These are phyloP conservation scores for Aureobasidium namibiae DNA, from an alignment of 2,329 filamentous ascomycete genomes.

Conservation along the genomic window DNA sequence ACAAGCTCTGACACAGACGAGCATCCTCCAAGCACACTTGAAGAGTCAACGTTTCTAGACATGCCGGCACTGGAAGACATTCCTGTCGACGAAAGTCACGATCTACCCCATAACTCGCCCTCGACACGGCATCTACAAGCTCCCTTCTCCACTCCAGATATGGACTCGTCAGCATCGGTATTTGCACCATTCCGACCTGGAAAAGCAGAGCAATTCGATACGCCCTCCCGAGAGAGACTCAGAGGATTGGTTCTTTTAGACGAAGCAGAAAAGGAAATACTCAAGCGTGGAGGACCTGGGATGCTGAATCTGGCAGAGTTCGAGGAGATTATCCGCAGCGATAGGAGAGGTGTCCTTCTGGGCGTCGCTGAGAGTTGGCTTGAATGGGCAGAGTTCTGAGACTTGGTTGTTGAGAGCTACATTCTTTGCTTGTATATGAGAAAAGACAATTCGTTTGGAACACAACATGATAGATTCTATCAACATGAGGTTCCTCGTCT, in stretches of 20 bases:
- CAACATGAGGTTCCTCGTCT: no score
- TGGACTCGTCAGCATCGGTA: background rate
- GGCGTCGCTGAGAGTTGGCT: slow-evolving; percentile 88
- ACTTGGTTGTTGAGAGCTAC: background rate
- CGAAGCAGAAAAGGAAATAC: slow-evolving; percentile 59
- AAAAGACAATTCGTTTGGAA: background rate
- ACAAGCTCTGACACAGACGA: background rate
- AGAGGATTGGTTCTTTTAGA: slow-evolving; percentile 46
- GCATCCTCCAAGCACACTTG: background rate
- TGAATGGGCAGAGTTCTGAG: slow-evolving; percentile 57
- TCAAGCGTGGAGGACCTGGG: slow-evolving; percentile 67
- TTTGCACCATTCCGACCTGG: background rate
- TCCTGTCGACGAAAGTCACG: background rate
- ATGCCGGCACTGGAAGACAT: background rate
- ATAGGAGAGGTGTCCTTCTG: slow-evolving; percentile 49
- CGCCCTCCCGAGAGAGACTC: slow-evolving; percentile 29
- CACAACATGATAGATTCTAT: no score
- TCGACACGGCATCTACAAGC: background rate
- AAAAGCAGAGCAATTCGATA: background rate
- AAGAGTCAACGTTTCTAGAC: background rate
- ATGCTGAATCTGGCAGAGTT: slow-evolving; percentile 74
- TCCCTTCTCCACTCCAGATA: slow-evolving; percentile 2
- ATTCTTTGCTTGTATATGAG: background rate
- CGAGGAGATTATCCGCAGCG: slow-evolving; percentile 59
- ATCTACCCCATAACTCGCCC: background rate